Evolutionary conservation across 352 stramenopile genomes (phyloP), one percentile per base, ranked within the genome.

Genomic region (Phytophthora fragariaefolia): DNA sequence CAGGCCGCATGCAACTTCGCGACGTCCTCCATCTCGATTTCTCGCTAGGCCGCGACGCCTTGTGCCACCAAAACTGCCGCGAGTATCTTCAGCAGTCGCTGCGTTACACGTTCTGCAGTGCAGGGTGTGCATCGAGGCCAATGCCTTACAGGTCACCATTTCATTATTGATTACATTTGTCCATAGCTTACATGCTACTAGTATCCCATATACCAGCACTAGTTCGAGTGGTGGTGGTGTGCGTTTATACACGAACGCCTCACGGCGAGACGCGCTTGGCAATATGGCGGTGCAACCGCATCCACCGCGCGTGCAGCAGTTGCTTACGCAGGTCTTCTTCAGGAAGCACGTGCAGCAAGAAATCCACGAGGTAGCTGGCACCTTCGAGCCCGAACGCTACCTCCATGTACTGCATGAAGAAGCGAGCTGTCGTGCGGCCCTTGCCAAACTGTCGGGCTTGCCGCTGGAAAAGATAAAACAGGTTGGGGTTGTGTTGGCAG

Each of bases 371-470:
- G 54, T 94, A 96, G 15, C 66, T 74, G 1, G 82, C 86, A 27
- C 85, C 85, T 20, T 92, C 83, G 28, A 85, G 36, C 32, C 85
- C 83, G 58, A 96, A 96, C n/a, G 84, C 80, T 13, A 93, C 66
- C 49, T 93, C 87, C 20, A 96, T 53, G 59, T 94, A 96, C 70
- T 91, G 82, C 57, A 90, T 78, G 40, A 93, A 96, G 50, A 84
- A 77, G 17, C 45, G 65, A 5, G 81, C 84, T 1, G 83, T 75
- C 3, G 73, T 89, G 17, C 75, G 73, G 8, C 72, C 72, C 46
- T 90, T 89, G 46, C 87, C 87, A 30, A 93, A 96, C 50, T 94
- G 80, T 32, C 77, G 82, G 23, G 87, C 87, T 42, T 93, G 85
- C 7, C 78, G 82, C 74, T 93, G 81, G 60, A 96, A 96, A 26